Evolutionary conservation across 805 yeast species (phyloP), one percentile per base, ranked within the genome.

Genomic region (Saccharomyces eubayanus): DNA sequence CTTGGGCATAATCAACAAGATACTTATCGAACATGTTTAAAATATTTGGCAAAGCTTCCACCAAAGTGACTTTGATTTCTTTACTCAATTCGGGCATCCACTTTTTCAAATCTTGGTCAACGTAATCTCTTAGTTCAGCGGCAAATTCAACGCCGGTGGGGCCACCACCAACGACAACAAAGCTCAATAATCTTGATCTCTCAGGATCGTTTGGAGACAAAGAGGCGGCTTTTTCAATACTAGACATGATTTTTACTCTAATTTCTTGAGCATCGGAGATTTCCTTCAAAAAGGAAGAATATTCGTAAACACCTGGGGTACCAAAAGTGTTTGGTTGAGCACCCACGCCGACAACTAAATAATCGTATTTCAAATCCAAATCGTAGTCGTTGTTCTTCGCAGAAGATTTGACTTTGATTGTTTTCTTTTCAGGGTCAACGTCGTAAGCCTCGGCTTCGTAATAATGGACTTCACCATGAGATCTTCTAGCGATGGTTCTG

Each of bases 71-170:
- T 64, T 81, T 81, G 72, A 90, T 82, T 72, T 91, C 97, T 62
- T 78, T 75, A 59, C 89, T 84, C 60, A 91, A 81, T 64, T 80
- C 85, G 46, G 97, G 97, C 74, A 88, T 85, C 90, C 95, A 88
- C 73, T 85, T 87, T 64, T 76, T 74, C 73, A 91, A 78, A 72
- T 91, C 98, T 72, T 91, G 95, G 71, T 87, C 90, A 58, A 90
- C 87, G 73, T 88, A 92, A 73, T 91, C 98, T 74, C 87, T 95
- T 63, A 91, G 76, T 74, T 92, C 97, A 66, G 96, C 98, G 61
- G 97, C 97, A 64, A 90, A 87, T 75, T 90, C 97, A 58, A 91
- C 97, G 76, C 98, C 98, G 47, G 98, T 91, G 69, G 98, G 97
- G 59, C 98, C 98, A 73, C 97, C 98, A 66, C 98, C 98, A 62